These are phyloP conservation scores for Coemansia sp. DNA, from an alignment of 192 early-diverging fungal genomes.

Conservation along the genomic window DNA sequence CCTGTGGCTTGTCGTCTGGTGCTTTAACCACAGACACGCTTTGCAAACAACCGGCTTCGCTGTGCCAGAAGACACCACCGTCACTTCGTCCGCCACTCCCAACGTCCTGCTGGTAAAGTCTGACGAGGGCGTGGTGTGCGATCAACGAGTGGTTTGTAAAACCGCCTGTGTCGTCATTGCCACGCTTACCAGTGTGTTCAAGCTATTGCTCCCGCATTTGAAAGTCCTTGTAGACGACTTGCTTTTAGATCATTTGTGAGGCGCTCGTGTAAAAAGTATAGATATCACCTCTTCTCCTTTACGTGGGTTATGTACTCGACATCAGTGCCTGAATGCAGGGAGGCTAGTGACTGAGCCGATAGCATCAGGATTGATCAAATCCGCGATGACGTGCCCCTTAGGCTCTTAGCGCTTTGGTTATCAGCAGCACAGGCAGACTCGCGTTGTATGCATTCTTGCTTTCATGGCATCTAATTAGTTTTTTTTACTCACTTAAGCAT, in stretches of 20 bases:
- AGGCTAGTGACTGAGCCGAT: too few species aligned
- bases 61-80: slow-evolving; percentile 9
- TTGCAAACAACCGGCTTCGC: slow-evolving; percentile 6
- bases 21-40: slow-evolving; percentile 52
- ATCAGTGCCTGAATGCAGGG: too few species aligned
- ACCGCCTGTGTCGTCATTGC: slow-evolving; percentile 58
- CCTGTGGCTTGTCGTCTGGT: slow-evolving; percentile 58
- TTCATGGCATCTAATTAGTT: too few species aligned
- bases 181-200: slow-evolving; percentile 58
- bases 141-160: slow-evolving; percentile 55
- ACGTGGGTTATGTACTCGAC: too few species aligned
- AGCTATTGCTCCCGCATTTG: slow-evolving; percentile 44
- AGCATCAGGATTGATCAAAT: too few species aligned
- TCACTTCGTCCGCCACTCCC: slow-evolving; percentile 29
- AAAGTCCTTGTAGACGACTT: slow-evolving; percentile 15
- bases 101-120: slow-evolving; percentile 16
- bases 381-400: too few species aligned
- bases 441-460: too few species aligned
- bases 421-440: too few species aligned
- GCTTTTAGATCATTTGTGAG: slow-evolving; percentile 17
- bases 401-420: too few species aligned
- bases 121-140: slow-evolving; percentile 32
- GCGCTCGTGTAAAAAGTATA: background rate
- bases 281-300: too few species aligned
- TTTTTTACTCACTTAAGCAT: too few species aligned